These are phyloP conservation scores for Filosporella fistucella DNA, from an alignment of 495 filamentous ascomycete species.

Conservation along the genomic window DNA sequence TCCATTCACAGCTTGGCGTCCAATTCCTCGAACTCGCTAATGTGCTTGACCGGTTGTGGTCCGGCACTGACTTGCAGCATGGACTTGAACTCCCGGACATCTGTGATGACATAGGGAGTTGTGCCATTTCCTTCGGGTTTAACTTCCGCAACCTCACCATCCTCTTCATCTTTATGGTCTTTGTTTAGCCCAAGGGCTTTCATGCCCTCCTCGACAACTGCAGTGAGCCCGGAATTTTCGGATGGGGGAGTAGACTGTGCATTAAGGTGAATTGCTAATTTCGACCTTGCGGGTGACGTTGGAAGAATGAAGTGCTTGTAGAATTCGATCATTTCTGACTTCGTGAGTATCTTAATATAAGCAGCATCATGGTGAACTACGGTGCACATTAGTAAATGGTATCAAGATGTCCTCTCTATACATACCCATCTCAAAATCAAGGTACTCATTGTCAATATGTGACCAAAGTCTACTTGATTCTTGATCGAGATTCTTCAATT, in stretches of 20 bases:
- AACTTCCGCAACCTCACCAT: constrained; percentile 29
- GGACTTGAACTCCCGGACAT: constrained; percentile 75
- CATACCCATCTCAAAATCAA: constrained; percentile 81
- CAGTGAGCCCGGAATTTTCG: constrained; percentile 10
- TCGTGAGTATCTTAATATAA: constrained; percentile 67
- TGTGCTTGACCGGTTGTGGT: constrained; percentile 63
- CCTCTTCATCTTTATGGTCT: constrained; percentile 33
- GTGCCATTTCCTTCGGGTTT: constrained; percentile 35
- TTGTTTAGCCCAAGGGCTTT: constrained; percentile 31
- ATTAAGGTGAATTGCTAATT: constrained; percentile 76
- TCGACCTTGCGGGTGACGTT: constrained; percentile 65
- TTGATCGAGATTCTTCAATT: constrained; percentile 84
- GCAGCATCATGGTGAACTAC: constrained; percentile 72
- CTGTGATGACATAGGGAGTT: constrained; percentile 53
- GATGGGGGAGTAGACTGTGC: constrained; percentile 47
- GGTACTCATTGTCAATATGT: constrained; percentile 80
- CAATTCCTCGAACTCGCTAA: constrained; percentile 75
- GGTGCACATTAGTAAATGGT: constrained; percentile 16
- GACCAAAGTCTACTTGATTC: constrained; percentile 81
- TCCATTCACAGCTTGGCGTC: constrained; percentile 22
- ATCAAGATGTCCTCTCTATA: constrained; percentile 12
- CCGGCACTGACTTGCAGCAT: constrained; percentile 62
- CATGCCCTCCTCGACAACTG: constrained; percentile 34
- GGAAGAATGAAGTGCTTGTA: constrained; percentile 75
- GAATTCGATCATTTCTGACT: constrained; percentile 75